Percentiles rank a stretch among this genome's conserved stretches.
Evolutionary conservation across 139 green algal genomes (phyloP).

Genomic region (Haematococcus sp.): DNA sequence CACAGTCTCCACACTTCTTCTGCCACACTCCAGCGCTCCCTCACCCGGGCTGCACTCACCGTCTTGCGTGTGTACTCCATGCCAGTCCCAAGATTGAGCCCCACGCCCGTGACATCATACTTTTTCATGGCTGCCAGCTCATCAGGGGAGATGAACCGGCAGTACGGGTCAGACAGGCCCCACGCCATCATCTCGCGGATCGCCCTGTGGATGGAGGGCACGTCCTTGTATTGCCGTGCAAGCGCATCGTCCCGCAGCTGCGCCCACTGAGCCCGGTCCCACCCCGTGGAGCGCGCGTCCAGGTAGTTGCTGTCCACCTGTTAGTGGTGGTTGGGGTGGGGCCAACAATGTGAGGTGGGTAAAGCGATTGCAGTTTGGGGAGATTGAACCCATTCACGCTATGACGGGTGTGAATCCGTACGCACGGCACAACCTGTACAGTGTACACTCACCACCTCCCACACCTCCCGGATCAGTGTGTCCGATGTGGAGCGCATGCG

Average conservation of each 20-base stretch:
- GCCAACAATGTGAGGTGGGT: not conserved
- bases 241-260: slow-evolving; percentile 47
- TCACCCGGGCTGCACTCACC: slow-evolving; percentile 43
- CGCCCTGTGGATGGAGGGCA: slow-evolving; percentile 35
- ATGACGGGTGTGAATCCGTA: too few species aligned
- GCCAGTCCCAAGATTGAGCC: slow-evolving; percentile 88
- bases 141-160: slow-evolving; percentile 74
- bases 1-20: too few species aligned
- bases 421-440: too few species aligned
- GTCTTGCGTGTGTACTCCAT: slow-evolving; percentile 73
- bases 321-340: not conserved
- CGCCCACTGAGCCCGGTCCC: slow-evolving; percentile 28
- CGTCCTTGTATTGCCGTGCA: slow-evolving; percentile 25
- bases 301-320: slow-evolving; percentile 82
- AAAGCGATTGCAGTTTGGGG: not conserved
- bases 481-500: not conserved
- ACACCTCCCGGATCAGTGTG: slow-evolving; percentile 56
- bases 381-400: not conserved
- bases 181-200: slow-evolving; percentile 61
- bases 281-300: slow-evolving; percentile 51
- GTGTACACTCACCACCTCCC: slow-evolving; percentile 38
- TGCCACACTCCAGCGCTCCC: too few species aligned
- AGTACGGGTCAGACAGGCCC: slow-evolving; percentile 85
- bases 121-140: slow-evolving; percentile 88
- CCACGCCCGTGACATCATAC: slow-evolving; percentile 94